These are phyloP conservation scores for Saxispiralis lemnorum DNA, from an alignment of 495 filamentous ascomycete species.

Conservation along the genomic window DNA sequence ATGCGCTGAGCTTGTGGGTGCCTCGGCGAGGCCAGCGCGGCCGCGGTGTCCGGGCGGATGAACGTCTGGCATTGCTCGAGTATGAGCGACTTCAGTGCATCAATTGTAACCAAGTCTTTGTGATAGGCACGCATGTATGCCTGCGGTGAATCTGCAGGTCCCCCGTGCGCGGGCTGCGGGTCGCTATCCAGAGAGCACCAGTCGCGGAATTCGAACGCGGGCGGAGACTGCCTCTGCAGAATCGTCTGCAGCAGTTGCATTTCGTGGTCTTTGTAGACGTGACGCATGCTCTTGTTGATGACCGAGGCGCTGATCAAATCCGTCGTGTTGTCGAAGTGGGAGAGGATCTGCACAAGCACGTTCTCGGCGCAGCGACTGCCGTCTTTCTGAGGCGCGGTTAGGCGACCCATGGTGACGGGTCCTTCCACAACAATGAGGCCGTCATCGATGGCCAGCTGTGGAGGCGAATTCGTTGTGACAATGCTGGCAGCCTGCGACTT, in stretches of 20 bases:
- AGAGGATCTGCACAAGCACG: slow-evolving; percentile 35
- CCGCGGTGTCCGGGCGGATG: slow-evolving; percentile 39
- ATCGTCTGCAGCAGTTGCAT: slow-evolving; percentile 37
- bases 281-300: slow-evolving; percentile 41
- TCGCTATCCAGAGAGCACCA: slow-evolving; percentile 37
- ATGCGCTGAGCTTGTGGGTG: slow-evolving; percentile 33
- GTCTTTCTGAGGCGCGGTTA: neutral
- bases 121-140: slow-evolving; percentile 41
- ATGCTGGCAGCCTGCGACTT: neutral
- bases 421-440: slow-evolving; percentile 9
- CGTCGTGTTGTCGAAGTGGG: slow-evolving; percentile 32
- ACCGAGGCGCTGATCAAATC: slow-evolving; percentile 41
- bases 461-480: neutral
- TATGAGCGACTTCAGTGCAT: slow-evolving; percentile 41
- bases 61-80: slow-evolving; percentile 40
- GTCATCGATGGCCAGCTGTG: slow-evolving; percentile 6
- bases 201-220: slow-evolving; percentile 49
- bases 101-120: slow-evolving; percentile 40
- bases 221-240: slow-evolving; percentile 39
- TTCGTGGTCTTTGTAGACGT: slow-evolving; percentile 43
- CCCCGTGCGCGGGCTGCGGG: slow-evolving; percentile 25
- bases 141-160: slow-evolving; percentile 31
- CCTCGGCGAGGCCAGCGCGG: slow-evolving; percentile 36
- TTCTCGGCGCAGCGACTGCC: slow-evolving; percentile 25
- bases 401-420: neutral